phyloP scores from a whole-genome alignment of 2,329 filamentous ascomycete species.

The Scedosporium aurantiacum region DNA sequence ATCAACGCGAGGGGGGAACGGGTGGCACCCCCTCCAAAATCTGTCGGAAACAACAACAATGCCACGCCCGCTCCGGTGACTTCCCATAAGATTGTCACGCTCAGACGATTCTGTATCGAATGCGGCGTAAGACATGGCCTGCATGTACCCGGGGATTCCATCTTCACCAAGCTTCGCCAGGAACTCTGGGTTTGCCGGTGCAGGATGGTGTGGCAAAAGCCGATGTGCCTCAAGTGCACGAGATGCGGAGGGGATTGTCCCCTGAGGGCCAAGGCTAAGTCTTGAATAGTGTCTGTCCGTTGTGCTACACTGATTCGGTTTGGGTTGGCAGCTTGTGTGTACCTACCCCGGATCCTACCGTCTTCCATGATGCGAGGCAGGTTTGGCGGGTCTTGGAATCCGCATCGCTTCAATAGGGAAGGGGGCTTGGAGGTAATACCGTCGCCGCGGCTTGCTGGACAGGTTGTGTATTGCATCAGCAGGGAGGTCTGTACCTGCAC shows the following conservation, averaged over 20 bases:
- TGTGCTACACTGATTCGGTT: neutral
- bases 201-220: conserved; percentile 24
- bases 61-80: neutral
- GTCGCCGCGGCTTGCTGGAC: too few relatives aligned
- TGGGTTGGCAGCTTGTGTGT: neutral
- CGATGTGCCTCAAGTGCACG: conserved; percentile 22
- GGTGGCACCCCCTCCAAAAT: neutral
- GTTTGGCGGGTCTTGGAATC: too few relatives aligned
- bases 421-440: too few relatives aligned
- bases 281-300: conserved; percentile 8
- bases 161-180: conserved; percentile 25
- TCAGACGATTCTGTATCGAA: conserved; percentile 30
- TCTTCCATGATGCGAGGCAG: too few relatives aligned
- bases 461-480: too few relatives aligned
- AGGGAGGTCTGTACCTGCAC: too few relatives aligned
- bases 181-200: conserved; percentile 30
- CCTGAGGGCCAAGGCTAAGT: conserved; percentile 22
- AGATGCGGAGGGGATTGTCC: conserved; percentile 24
- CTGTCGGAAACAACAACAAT: neutral
- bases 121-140: conserved; percentile 27
- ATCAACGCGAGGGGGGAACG: conserved; percentile 16
- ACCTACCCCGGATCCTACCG: too few relatives aligned
- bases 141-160: conserved; percentile 24
- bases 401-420: too few relatives aligned
- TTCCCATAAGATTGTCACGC: conserved; percentile 14